Conservation (phyloP, 129 eudicot species). For the Ambrosia trifida region DNA sequence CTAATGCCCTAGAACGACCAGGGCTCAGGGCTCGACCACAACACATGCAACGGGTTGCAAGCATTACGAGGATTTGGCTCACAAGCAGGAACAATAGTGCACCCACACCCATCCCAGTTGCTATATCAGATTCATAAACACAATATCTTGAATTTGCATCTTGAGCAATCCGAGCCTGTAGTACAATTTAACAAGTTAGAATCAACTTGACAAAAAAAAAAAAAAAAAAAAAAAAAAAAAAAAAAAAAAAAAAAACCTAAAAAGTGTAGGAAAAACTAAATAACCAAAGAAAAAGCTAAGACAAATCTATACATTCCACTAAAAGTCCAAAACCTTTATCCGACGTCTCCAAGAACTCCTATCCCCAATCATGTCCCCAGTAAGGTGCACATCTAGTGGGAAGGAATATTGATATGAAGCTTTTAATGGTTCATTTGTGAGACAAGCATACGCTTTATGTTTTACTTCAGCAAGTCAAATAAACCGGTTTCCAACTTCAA, state of each 20-base stretch:
- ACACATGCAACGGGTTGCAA: slow-evolving; percentile 79
- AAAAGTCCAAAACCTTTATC: no score
- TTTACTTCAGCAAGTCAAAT: slow-evolving; percentile 9
- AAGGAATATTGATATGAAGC: background rate
- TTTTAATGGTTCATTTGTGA: background rate
- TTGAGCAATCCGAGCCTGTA: slow-evolving; percentile 52
- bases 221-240: background rate
- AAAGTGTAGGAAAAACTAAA: background rate
- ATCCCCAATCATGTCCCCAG: no score
- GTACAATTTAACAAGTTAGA: slow-evolving; percentile 2
- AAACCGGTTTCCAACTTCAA: background rate
- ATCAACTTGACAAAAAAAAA: background rate
- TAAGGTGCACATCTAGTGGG: background rate
- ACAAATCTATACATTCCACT: no score
- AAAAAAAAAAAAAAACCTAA: background rate
- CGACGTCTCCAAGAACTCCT: no score
- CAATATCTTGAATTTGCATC: slow-evolving; percentile 55
- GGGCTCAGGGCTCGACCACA: slow-evolving; percentile 82
- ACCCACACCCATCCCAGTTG: slow-evolving; percentile 81
- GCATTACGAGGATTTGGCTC: slow-evolving; percentile 76
- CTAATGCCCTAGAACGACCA: slow-evolving; percentile 67
- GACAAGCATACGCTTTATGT: slow-evolving; percentile 3
- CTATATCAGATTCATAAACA: slow-evolving; percentile 68
- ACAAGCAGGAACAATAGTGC: slow-evolving; percentile 58
- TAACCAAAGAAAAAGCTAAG: no score